Percentiles rank a stretch among this genome's conserved stretches.
Conservation (phyloP, 73 alveolate species). For the Blepharisma japonicum region DNA sequence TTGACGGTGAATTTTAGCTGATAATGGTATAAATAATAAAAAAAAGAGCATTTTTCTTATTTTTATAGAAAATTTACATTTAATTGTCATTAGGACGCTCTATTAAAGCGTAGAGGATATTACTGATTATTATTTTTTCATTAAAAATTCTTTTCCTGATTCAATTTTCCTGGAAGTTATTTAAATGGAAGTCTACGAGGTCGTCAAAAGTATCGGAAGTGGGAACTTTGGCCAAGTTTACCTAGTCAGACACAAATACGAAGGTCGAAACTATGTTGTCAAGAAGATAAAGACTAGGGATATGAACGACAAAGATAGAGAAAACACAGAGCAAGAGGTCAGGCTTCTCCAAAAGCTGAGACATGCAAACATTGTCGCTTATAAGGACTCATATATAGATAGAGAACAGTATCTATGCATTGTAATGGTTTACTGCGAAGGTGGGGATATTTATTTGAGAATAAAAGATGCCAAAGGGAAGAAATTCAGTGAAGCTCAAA, state of each 20-base stretch:
- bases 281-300: constrained; percentile 92
- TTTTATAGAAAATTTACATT: too few relatives aligned
- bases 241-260: constrained; percentile 88
- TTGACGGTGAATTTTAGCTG: too few relatives aligned
- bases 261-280: constrained; percentile 89
- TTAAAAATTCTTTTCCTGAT: too few relatives aligned
- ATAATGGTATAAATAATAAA: too few relatives aligned
- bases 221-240: constrained; percentile 97
- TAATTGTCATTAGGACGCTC: too few relatives aligned
- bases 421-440: constrained; percentile 98
- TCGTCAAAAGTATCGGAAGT: constrained; percentile 88
- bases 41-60: too few relatives aligned
- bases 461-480: constrained; percentile 89
- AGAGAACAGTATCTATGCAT: constrained; percentile 87
- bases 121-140: too few relatives aligned
- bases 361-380: constrained; percentile 97
- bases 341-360: constrained; percentile 82
- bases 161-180: too few relatives aligned
- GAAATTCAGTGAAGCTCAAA: constrained; percentile 84
- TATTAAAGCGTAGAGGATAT: too few relatives aligned
- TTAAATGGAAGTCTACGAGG: constrained; percentile 93
- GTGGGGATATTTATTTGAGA: constrained; percentile 96
- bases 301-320: constrained; percentile 90
- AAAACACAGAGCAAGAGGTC: constrained; percentile 96
- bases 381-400: constrained; percentile 94